Evolutionary conservation across 345 rosid genomes (phyloP), one percentile per base, ranked within the genome.

Genomic region (Eucalyptus camaldulensis): DNA sequence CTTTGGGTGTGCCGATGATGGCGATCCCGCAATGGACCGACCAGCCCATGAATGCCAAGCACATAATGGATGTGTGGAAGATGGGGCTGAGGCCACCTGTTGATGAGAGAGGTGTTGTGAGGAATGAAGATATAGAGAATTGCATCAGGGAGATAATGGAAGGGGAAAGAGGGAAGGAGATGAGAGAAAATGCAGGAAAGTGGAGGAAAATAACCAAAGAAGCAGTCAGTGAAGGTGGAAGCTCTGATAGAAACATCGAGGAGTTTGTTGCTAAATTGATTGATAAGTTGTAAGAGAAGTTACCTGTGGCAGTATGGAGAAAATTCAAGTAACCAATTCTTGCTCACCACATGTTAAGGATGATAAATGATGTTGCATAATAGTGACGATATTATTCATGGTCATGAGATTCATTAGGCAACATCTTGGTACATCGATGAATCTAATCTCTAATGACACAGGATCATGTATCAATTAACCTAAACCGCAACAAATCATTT

Each of bases 61-160:
- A 25, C 25, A 65, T 90, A 15, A 90, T 58, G 19, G 93, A 92
- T 67, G 89, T 92, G n/a, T 92, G 92, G 92, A 53, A 85, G 47
- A 80, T 56, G n/a, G 92, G 92, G 6, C n/a, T 90, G 37, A 54
- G 80, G 44, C 91, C 45, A 25, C 53, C 43, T 47, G 27, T 10
- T 12, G 89, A 91, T 19, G 88, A 86, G 24, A 62, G 69, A 8
- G 91, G 92, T 16, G n/a, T 89, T 15, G 91, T 90, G 60, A 90
- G 72, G 43, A 89, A 49, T 14, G 88, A 89, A 87, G 88, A 65
- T 13, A 29, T 90, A 58, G 88, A 86, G 69, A 3, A 44, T 15
- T 86, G 90, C 80, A 80, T 90, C 22, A 53, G 37, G 89, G 90
- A 88, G 72, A 45, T 92, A 24, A 89, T 62, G 50, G 88, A 58